These are phyloP conservation scores for Rostrohypoxylon terebratum DNA, from an alignment of 495 filamentous ascomycete species.

Conservation along the genomic window DNA sequence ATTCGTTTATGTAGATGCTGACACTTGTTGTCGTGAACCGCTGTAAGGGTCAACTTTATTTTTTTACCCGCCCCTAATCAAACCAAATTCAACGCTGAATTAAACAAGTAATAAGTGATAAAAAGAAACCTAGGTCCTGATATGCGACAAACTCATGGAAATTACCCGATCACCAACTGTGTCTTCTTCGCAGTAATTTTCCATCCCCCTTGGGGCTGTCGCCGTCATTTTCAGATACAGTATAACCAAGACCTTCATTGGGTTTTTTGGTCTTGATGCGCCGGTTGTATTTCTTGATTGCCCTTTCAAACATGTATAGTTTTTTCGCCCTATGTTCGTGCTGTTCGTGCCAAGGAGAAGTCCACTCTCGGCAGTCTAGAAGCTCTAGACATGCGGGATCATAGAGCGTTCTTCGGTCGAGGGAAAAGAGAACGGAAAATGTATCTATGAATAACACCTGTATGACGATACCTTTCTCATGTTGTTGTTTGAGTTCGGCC, in stretches of 20 bases:
- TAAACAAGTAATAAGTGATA: neutral
- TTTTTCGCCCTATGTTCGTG: neutral
- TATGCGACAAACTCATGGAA: neutral
- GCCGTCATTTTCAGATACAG: neutral
- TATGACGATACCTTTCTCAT: neutral
- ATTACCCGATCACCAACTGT: neutral
- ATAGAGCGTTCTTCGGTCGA: constrained; percentile 20
- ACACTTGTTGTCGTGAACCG: neutral
- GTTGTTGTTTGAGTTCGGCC: constrained; percentile 2
- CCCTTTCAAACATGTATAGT: constrained; percentile 1
- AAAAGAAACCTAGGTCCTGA: neutral
- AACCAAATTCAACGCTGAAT: neutral
- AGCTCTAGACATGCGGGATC: neutral
- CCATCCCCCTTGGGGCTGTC: neutral
- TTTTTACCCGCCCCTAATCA: neutral
- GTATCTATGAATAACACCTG: constrained; percentile 31
- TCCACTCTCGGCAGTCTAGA: constrained; percentile 32
- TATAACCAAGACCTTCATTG: neutral
- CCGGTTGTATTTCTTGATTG: constrained; percentile 1
- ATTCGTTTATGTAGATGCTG: neutral
- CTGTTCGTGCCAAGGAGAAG: neutral
- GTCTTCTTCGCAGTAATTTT: neutral
- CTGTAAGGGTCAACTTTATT: neutral
- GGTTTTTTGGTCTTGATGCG: constrained; percentile 12
- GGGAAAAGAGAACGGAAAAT: constrained; percentile 22